Evolutionary conservation across 73 alveolate genomes (phyloP).

Genomic region (Uronychia setigera): DNA sequence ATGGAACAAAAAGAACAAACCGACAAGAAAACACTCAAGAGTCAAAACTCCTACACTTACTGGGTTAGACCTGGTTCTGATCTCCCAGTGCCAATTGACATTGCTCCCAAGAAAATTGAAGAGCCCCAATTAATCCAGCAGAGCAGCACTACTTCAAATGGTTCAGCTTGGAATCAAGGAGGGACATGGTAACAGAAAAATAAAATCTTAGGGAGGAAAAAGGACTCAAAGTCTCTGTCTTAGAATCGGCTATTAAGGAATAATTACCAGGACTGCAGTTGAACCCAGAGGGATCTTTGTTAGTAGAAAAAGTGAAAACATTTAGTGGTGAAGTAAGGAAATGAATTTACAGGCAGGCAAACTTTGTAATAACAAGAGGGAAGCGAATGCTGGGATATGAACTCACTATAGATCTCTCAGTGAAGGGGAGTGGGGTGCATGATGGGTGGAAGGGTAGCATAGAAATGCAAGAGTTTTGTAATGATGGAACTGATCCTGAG

Average conservation of each 20-base stretch:
- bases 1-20: neutral
- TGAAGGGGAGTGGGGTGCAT: neutral
- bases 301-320: neutral
- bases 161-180: neutral
- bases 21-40: neutral
- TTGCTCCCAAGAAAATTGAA: neutral
- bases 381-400: neutral
- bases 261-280: neutral
- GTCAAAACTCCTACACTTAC: conserved; percentile 1
- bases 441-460: neutral
- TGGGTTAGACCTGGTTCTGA: neutral
- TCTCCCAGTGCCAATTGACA: neutral
- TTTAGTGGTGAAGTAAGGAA: neutral
- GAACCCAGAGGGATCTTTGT: neutral
- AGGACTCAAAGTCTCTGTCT: neutral
- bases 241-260: neutral
- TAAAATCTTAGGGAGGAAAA: neutral
- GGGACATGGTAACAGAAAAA: neutral
- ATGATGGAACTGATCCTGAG: neutral
- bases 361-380: neutral
- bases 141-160: neutral
- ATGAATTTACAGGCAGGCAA: neutral
- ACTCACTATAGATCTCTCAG: neutral
- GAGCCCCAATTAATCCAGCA: neutral
- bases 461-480: neutral